These are phyloP conservation scores for Cryptococcus neoformans DNA, from an alignment of 1,284 basidiomycete species.

Conservation along the genomic window DNA sequence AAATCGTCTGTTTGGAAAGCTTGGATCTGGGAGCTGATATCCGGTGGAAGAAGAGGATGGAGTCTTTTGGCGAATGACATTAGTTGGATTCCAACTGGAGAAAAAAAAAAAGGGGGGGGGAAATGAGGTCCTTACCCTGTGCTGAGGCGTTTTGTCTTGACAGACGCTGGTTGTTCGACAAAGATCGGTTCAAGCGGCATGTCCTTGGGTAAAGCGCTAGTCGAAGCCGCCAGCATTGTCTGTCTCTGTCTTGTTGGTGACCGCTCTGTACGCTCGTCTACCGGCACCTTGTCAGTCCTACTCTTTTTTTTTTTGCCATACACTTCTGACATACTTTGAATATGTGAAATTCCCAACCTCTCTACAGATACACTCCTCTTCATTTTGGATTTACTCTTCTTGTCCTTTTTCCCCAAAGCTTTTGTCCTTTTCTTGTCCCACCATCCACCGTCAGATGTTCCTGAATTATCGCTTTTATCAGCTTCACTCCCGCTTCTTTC, in stretches of 20 bases:
- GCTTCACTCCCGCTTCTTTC: conserved; percentile 21
- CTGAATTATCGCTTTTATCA: conserved; percentile 11
- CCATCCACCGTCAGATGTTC: conserved; percentile 12
- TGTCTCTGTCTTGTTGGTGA: neutral
- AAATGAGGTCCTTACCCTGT: conserved; percentile 57
- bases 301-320: too few species aligned
- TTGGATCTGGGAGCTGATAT: conserved; percentile 74
- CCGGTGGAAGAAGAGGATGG: conserved; percentile 68
- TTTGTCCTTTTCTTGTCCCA: conserved; percentile 20
- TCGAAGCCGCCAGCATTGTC: neutral
- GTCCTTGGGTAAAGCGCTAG: conserved; percentile 1
- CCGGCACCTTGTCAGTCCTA: too few species aligned
- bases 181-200: conserved; percentile 66
- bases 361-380: neutral
- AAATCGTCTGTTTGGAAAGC: conserved; percentile 79
- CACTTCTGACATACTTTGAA: too few species aligned
- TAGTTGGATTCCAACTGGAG: neutral
- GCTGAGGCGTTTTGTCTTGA: conserved; percentile 52
- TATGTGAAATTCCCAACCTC: neutral
- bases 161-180: conserved; percentile 47
- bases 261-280: neutral
- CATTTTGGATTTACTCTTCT: conserved; percentile 8
- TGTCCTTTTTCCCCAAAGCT: conserved; percentile 8
- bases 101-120: too few species aligned
- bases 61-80: conserved; percentile 52